phyloP scores from a whole-genome alignment of 768 basidiomycete species.

The Leccinum subgranulosum region DNA sequence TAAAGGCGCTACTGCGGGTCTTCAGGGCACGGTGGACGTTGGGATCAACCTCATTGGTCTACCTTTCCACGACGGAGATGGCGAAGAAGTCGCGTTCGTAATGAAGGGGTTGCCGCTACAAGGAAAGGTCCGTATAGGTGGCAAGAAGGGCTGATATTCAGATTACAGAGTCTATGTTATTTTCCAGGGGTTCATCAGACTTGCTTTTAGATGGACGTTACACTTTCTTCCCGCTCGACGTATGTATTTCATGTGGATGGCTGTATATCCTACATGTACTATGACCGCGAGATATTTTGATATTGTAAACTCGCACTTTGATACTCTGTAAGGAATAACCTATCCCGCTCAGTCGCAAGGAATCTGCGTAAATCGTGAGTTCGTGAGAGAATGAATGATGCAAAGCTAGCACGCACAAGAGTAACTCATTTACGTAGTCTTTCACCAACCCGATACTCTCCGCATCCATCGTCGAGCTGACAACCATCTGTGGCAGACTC shows the following conservation, averaged over 20 bases:
- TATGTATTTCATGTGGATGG: neutral
- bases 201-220: slow-evolving; percentile 1
- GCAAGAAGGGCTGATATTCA: slow-evolving; percentile 43
- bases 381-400: neutral
- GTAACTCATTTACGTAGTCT: slow-evolving; percentile 88
- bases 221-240: slow-evolving; percentile 1
- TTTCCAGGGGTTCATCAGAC: neutral
- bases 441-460: slow-evolving; percentile 80
- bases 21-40: slow-evolving; percentile 63
- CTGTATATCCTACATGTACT: neutral
- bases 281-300: slow-evolving; percentile 75
- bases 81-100: slow-evolving; percentile 47
- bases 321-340: slow-evolving; percentile 77
- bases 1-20: slow-evolving; percentile 65
- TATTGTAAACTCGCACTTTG: slow-evolving; percentile 73
- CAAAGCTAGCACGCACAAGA: slow-evolving; percentile 52
- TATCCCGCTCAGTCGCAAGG: slow-evolving; percentile 71
- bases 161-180: neutral
- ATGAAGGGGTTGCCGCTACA: slow-evolving; percentile 63
- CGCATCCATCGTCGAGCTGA: slow-evolving; percentile 83
- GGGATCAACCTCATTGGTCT: slow-evolving; percentile 57
- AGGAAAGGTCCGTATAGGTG: slow-evolving; percentile 57
- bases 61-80: slow-evolving; percentile 42
- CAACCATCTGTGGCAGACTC: slow-evolving; percentile 87
- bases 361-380: slow-evolving; percentile 44